Evolutionary conservation across 345 rosid species (phyloP).

Genomic region (Dovyalis caffra): DNA sequence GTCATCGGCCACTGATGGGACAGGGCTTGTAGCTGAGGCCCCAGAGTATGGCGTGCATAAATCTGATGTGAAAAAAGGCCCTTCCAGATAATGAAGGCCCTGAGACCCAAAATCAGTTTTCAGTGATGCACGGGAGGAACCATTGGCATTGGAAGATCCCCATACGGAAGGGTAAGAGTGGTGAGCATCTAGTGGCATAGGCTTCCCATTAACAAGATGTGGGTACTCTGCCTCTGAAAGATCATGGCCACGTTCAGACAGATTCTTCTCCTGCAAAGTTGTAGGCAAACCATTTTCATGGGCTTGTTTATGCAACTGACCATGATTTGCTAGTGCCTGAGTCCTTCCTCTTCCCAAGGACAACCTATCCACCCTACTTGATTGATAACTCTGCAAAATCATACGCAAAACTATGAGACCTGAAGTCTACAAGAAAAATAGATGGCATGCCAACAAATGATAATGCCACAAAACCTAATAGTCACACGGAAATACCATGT

Average conservation of each 20-base stretch:
- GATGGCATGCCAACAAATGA: background rate
- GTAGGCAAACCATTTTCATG: conserved; percentile 14
- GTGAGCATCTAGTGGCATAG: background rate
- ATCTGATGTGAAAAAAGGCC: background rate
- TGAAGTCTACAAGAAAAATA: background rate
- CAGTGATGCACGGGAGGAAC: background rate
- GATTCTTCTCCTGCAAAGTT: background rate
- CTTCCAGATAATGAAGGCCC: background rate
- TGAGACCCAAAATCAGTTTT: conserved; percentile 9
- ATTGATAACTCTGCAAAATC: conserved; percentile 19
- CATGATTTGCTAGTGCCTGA: background rate
- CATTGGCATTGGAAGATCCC: conserved; percentile 21
- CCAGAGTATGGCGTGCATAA: background rate
- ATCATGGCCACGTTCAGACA: conserved; percentile 2
- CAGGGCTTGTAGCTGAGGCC: conserved; percentile 11
- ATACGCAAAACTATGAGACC: background rate
- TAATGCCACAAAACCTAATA: background rate
- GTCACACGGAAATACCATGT: conserved; percentile 21
- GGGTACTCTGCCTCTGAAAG: conserved; percentile 34
- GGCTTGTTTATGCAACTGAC: conserved; percentile 7
- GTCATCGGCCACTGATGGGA: conserved; percentile 4
- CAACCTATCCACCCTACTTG: conserved; percentile 9
- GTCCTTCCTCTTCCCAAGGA: conserved; percentile 13
- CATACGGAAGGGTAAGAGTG: conserved; percentile 13
- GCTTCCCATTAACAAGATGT: conserved; percentile 24